Evolutionary conservation across 192 early-diverging fungal species (phyloP), one percentile per base, ranked within the genome.

Genomic region (Dispira simplex): DNA sequence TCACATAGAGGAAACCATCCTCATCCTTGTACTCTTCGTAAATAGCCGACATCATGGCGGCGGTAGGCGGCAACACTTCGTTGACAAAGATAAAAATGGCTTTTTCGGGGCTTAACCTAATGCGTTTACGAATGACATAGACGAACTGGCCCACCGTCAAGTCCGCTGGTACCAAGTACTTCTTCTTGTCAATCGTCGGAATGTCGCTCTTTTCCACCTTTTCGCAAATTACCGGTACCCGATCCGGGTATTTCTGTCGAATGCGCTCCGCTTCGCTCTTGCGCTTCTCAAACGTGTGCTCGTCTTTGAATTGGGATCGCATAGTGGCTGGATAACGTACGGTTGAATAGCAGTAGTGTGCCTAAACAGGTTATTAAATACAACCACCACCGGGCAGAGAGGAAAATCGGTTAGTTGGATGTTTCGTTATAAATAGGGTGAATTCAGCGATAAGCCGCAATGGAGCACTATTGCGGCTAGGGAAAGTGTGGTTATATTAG

Each of bases 41-140:
- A 60, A 99, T 93, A 32, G 89, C 77, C 18, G 82, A 89, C 85
- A 99, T 90, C 60, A 99, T 68, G 9, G 90, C 90, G 9, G 91
- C 87, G 20, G 91, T 86, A 11, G 94, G 96, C n/a, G 96, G 96
- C 43, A 98, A 76, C 32, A 95, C 83, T 53, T 88, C 87, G 77
- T 97, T 95, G 64, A 98, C 96, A 83, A 98, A 98, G 68, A 98
- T 94, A 74, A 97, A 97, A 71, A 98, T 96, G 62, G 96, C 96
- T 81, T 97, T 93, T 64, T 97, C 94, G 13, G 93, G 90, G 71
- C 85, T 89, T 39, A 97, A 79, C 85, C 93, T 92, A 79, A 97
- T 97, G 62, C 94, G 84, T 75, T 97, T 97, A 62, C 94, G 84
- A 69, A 93, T 93, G 46, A 93, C 92, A 67, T 94, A 98, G 63